Percentiles rank a stretch among this genome's conserved stretches.
These are phyloP conservation scores for Wickerhamiella australiensis DNA, from an alignment of 805 yeast genomes.

Conservation along the genomic window DNA sequence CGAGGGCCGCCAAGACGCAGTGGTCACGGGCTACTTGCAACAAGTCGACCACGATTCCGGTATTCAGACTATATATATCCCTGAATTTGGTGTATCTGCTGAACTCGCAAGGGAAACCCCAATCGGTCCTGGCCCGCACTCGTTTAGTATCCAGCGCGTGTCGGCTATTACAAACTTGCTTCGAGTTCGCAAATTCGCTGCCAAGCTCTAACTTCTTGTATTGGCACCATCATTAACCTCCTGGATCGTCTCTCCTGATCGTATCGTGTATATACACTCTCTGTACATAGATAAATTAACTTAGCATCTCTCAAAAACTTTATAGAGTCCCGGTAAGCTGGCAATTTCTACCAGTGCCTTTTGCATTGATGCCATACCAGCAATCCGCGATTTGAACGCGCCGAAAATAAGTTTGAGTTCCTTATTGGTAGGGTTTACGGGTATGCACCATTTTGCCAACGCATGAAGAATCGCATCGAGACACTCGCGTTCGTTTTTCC, in stretches of 20 bases:
- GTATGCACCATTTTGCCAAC: slow-evolving; percentile 61
- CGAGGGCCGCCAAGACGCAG: background rate
- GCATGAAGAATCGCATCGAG: slow-evolving; percentile 52
- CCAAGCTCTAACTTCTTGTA: slow-evolving; percentile 9
- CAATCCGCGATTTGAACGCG: slow-evolving; percentile 43
- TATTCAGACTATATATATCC: background rate
- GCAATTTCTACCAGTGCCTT: slow-evolving; percentile 71
- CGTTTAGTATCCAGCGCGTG: background rate
- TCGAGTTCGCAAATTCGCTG: background rate
- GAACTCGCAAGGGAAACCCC: background rate
- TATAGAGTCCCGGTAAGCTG: slow-evolving; percentile 78
- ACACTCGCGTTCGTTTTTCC: slow-evolving; percentile 58
- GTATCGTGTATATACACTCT: too few relatives aligned
- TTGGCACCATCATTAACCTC: too few relatives aligned
- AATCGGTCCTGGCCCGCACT: background rate
- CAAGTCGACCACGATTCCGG: background rate
- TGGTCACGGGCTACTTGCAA: background rate
- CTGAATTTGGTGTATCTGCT: background rate
- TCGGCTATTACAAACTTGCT: background rate
- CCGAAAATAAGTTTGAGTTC: slow-evolving; percentile 43
- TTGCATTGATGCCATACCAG: slow-evolving; percentile 46
- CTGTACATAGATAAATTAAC: background rate
- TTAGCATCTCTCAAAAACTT: slow-evolving; percentile 79
- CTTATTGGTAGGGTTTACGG: slow-evolving; percentile 38
- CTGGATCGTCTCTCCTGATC: too few relatives aligned